A percentile compares a stretch with the other conserved stretches of the same genome.
These are phyloP conservation scores for Kwoniella shandongensis DNA, from an alignment of 768 basidiomycete genomes.

Conservation along the genomic window DNA sequence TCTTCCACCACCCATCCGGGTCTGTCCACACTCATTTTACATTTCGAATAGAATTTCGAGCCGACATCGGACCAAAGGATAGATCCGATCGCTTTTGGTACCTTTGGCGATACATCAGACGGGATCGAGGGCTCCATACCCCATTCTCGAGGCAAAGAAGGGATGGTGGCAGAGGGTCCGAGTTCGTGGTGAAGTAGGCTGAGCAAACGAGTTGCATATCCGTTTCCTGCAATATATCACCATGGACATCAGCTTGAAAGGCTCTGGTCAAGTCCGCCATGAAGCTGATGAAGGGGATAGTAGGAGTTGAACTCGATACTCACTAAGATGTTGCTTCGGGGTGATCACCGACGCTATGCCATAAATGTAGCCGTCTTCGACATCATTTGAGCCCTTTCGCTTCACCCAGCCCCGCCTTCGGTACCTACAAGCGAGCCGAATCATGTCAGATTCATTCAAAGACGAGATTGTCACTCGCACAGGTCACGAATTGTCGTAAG, in stretches of 20 bases:
- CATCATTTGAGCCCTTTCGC: slow-evolving; percentile 9
- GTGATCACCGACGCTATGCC: slow-evolving; percentile 42
- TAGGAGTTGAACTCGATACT: no score
- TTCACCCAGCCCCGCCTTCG: slow-evolving; percentile 24
- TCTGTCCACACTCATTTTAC: slow-evolving; percentile 13
- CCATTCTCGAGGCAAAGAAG: slow-evolving; percentile 26
- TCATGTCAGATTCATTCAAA: not conserved
- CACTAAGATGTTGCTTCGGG: slow-evolving; percentile 31
- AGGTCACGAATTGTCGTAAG: not conserved
- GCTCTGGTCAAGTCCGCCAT: no score
- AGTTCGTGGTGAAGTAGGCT: slow-evolving; percentile 33
- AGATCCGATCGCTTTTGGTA: slow-evolving; percentile 27
- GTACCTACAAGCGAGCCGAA: slow-evolving; percentile 14
- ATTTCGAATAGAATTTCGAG: slow-evolving; percentile 27
- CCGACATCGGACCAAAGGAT: slow-evolving; percentile 42
- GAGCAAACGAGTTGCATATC: slow-evolving; percentile 39
- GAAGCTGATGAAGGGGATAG: no score
- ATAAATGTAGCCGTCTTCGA: slow-evolving; percentile 26
- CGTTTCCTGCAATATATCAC: slow-evolving; percentile 35
- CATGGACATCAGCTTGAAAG: no score
- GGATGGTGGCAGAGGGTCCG: slow-evolving; percentile 13
- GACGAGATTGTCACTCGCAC: no score
- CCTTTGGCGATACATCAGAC: not conserved
- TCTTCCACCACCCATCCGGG: slow-evolving; percentile 35
- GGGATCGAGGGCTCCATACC: no score